Conservation (phyloP, 495 filamentous ascomycete genomes). For the Neurospora hispaniola region DNA sequence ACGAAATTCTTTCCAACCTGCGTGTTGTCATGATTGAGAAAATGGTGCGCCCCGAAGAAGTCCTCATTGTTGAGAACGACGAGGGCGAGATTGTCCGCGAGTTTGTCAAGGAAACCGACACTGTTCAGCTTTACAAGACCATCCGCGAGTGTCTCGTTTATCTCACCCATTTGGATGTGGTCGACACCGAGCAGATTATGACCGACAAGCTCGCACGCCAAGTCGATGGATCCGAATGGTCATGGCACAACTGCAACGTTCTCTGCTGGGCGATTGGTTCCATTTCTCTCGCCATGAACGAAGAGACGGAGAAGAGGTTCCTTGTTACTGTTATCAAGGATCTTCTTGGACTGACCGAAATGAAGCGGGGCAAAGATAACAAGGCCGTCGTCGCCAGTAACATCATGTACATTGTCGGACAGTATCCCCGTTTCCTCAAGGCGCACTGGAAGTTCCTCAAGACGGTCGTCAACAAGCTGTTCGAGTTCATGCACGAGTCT, state of each 20-base stretch:
- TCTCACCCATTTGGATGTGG: constrained; percentile 92
- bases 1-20: constrained; percentile 83
- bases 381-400: constrained; percentile 98
- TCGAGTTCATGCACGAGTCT: constrained; percentile 99
- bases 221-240: constrained; percentile 94
- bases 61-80: constrained; percentile 98
- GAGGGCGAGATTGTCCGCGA: constrained; percentile 98
- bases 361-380: constrained; percentile 99
- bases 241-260: constrained; percentile 98
- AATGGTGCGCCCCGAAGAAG: constrained; percentile 97
- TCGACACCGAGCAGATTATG: constrained; percentile 98
- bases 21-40: constrained; percentile 99
- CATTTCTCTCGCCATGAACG: constrained; percentile 97
- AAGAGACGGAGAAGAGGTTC: constrained; percentile 97
- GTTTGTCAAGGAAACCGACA: constrained; percentile 98
- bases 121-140: constrained; percentile 98
- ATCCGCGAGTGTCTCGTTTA: constrained; percentile 96
- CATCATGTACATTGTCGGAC: constrained; percentile 99
- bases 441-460: constrained; percentile 99
- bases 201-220: constrained; percentile 92
- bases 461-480: constrained; percentile 98
- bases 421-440: constrained; percentile 96
- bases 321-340: constrained; percentile 98
- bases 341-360: constrained; percentile 92
- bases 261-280: constrained; percentile 99